Percentiles rank a stretch among this genome's conserved stretches.
Conservation (phyloP, 805 yeast species). For the Wickerhamiella domercqiae region DNA sequence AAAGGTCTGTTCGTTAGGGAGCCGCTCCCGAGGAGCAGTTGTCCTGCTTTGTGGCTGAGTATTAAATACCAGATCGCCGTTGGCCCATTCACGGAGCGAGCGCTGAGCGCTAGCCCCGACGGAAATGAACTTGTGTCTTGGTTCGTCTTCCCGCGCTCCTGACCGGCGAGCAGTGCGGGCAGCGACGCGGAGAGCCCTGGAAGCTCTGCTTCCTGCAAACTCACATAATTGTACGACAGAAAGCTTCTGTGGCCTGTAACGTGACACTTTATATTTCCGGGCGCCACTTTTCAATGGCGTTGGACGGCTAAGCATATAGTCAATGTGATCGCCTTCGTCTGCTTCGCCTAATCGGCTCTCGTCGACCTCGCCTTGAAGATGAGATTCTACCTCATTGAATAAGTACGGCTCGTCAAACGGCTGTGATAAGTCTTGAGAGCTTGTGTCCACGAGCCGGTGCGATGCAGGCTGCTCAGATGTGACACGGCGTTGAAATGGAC, state of each 20-base stretch:
- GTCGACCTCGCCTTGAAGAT: background rate
- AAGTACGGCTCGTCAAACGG: background rate
- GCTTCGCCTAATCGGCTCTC: background rate
- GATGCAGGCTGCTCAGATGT: background rate
- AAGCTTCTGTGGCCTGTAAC: too few relatives aligned
- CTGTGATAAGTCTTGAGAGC: slow-evolving; percentile 4
- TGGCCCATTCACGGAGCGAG: slow-evolving; percentile 3
- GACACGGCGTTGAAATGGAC: background rate
- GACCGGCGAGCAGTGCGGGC: slow-evolving; percentile 9
- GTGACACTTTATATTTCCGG: background rate
- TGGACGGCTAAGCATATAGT: slow-evolving; percentile 6
- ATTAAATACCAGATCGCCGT: slow-evolving; percentile 1
- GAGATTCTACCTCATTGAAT: background rate
- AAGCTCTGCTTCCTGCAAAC: slow-evolving; percentile 3
- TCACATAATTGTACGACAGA: background rate
- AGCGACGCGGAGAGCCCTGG: slow-evolving; percentile 6
- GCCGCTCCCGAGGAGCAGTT: too few relatives aligned
- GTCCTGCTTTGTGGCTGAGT: too few relatives aligned
- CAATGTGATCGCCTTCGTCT: slow-evolving; percentile 3
- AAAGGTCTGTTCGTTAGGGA: too few relatives aligned
- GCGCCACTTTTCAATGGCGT: background rate
- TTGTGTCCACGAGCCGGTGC: background rate
- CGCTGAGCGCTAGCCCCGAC: slow-evolving; percentile 1
- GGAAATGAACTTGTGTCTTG: slow-evolving; percentile 3
- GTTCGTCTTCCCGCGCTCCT: slow-evolving; percentile 1